A percentile compares a stretch with the other conserved stretches of the same genome.
These are phyloP conservation scores for Mycena kentingensis DNA, from an alignment of 768 basidiomycete genomes.

Conservation along the genomic window DNA sequence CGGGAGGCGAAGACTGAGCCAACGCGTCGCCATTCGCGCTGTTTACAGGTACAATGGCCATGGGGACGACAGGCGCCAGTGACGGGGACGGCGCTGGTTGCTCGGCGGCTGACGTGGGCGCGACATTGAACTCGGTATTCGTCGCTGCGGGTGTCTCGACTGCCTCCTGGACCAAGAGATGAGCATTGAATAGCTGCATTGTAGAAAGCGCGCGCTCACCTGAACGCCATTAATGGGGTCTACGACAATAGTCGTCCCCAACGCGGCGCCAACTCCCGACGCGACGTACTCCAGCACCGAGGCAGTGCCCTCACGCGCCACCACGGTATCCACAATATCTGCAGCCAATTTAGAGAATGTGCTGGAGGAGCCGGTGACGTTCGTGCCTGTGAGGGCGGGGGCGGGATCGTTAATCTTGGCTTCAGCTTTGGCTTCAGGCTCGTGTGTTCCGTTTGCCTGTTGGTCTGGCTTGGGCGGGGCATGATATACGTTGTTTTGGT, in stretches of 20 bases:
- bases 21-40: constrained; percentile 28
- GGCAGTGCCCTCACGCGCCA: constrained; percentile 40
- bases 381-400: constrained; percentile 2
- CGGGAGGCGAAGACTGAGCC: constrained; percentile 3
- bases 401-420: constrained; percentile 1
- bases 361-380: constrained; percentile 11
- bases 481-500: constrained; percentile 68
- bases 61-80: constrained; percentile 37
- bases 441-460: constrained; percentile 7
- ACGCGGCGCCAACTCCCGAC: constrained; percentile 42
- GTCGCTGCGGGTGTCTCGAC: background rate
- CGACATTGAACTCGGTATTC: constrained; percentile 4
- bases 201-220: constrained; percentile 27
- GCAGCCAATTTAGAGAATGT: constrained; percentile 36
- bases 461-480: constrained; percentile 50
- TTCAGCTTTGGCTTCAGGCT: constrained; percentile 8
- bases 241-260: constrained; percentile 39
- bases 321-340: constrained; percentile 40
- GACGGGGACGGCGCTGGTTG: constrained; percentile 7
- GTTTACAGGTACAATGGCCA: constrained; percentile 43
- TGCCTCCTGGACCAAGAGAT: background rate
- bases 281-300: constrained; percentile 42
- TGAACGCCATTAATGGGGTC: constrained; percentile 41
- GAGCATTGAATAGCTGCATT: constrained; percentile 4
- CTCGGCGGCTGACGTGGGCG: background rate